Conservation (phyloP, 306 rosid genomes). For the Geum urbanum region DNA sequence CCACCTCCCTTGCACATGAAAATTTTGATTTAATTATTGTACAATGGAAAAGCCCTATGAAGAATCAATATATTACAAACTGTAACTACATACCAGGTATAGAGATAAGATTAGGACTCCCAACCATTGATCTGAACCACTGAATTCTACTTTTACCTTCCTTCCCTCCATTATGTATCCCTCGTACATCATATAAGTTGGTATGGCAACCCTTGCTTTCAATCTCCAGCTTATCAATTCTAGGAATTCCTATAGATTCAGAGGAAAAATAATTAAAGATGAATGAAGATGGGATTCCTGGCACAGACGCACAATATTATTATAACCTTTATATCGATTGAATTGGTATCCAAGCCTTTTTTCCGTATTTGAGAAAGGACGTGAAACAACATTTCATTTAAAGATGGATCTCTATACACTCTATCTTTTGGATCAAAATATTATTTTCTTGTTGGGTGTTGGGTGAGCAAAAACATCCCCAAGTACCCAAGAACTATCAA, state of each 20-base stretch:
- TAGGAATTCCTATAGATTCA: slow-evolving; percentile 63
- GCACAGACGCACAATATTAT: background rate
- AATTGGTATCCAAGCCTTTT: slow-evolving; percentile 1
- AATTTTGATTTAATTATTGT: slow-evolving; percentile 15
- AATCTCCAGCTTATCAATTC: slow-evolving; percentile 86
- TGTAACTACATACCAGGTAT: slow-evolving; percentile 63
- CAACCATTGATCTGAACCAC: slow-evolving; percentile 99
- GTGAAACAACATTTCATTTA: background rate
- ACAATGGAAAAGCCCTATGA: slow-evolving; percentile 5
- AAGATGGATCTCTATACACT: background rate
- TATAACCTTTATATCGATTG: background rate
- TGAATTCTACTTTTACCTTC: slow-evolving; percentile 96
- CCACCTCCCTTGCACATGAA: slow-evolving; percentile 70
- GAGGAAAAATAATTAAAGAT: background rate
- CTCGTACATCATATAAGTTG: slow-evolving; percentile 88
- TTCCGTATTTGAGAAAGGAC: background rate
- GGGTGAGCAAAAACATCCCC: background rate
- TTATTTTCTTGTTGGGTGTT: background rate
- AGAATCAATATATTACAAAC: too few relatives aligned
- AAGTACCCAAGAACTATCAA: background rate
- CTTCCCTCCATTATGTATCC: slow-evolving; percentile 87
- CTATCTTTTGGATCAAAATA: background rate
- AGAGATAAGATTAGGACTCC: slow-evolving; percentile 98
- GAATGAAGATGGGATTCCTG: slow-evolving; percentile 9
- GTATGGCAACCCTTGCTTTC: slow-evolving; percentile 98